Percentiles rank a stretch among this genome's conserved stretches.
Evolutionary conservation across 495 filamentous ascomycete genomes (phyloP).

Genomic region (Aspergillus panamensis): DNA sequence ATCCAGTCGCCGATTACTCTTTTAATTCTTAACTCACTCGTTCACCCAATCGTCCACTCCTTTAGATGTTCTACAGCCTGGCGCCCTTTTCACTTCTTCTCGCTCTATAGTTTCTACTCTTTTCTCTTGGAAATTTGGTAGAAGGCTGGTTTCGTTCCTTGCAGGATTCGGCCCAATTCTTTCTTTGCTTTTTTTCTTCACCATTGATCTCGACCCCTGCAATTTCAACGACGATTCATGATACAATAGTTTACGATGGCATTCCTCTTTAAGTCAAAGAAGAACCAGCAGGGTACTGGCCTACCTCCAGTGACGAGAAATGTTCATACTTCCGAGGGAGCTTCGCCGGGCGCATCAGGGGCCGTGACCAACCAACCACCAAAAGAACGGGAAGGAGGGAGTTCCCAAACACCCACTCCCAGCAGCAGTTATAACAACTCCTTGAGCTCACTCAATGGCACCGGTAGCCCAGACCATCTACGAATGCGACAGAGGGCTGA

Average conservation of each 20-base stretch:
- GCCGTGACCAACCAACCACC: slow-evolving; percentile 36
- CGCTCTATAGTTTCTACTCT: neutral
- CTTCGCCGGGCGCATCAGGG: slow-evolving; percentile 28
- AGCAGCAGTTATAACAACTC: slow-evolving; percentile 64
- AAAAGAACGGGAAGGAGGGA: slow-evolving; percentile 39
- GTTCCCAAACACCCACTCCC: slow-evolving; percentile 55
- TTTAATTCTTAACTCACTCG: slow-evolving; percentile 12
- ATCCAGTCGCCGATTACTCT: slow-evolving; percentile 7
- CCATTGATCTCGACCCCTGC: slow-evolving; percentile 14
- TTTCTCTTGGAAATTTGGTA: slow-evolving; percentile 1
- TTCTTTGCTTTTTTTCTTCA: neutral
- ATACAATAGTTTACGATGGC: slow-evolving; percentile 49
- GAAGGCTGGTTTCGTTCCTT: slow-evolving; percentile 7
- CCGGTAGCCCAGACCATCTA: slow-evolving; percentile 50
- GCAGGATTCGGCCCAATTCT: slow-evolving; percentile 2
- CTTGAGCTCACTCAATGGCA: slow-evolving; percentile 51
- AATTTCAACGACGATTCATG: slow-evolving; percentile 41
- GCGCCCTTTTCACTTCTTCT: slow-evolving; percentile 14
- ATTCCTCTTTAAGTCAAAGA: slow-evolving; percentile 63
- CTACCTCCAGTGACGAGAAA: slow-evolving; percentile 54
- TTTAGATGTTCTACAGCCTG: slow-evolving; percentile 15
- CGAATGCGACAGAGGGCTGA: slow-evolving; percentile 49
- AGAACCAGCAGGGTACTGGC: slow-evolving; percentile 43
- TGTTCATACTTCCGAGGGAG: slow-evolving; percentile 47
- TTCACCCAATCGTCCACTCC: slow-evolving; percentile 17